Base-by-base conservation (phyloP, 2,329 filamentous ascomycete species). In the Stylonectria norvegica region DNA sequence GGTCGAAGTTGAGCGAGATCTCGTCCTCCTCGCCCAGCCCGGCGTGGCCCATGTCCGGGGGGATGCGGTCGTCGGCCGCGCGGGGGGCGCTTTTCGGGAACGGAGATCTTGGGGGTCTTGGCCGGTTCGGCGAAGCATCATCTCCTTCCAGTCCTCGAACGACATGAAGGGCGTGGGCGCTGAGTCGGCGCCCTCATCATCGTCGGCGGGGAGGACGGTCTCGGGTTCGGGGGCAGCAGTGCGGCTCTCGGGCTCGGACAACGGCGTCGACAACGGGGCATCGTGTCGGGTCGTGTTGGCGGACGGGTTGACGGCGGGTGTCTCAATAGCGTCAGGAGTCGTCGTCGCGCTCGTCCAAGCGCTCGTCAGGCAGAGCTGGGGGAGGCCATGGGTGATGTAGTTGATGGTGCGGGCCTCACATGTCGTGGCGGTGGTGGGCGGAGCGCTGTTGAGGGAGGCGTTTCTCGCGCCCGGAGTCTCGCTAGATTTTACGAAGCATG, bases 131-230 rank as follows among this genome's bases (percentile, higher is more conserved):
- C 84, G 86, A 14, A 97, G 70, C 68, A 95, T 95, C 71, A 90
- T 86, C 58, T 85, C 88, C 68, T 95, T 97, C 93, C 93, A 98
- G 57, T 97, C 91, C 61, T 97, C 93, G 55, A 98, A 98, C 0
- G 93, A 96, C 55, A 97, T 81, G 62, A 97, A 97, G 5, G 89
- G 50, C 5, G 58, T 56, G 9, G 54, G 48, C 11, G 55, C 50
- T 15, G 57, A 53, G 17, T 59, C 58, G 19, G 25, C 45, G 2
- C 31, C 30, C 11, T 40, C 39, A 36, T 50, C 25, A 15, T 52
- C 43, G 17, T 40, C 31, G 15, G 18, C 16, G 19, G 36, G 19
- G 17, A 44, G 40, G 9, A 31, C 12, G 12, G 43, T n/a, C 11
- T 30, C 18, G 10, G 43, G 20, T 14, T 44, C 25, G 12, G 38